Conservation (phyloP, 2,329 filamentous ascomycete species). For the Colletotrichum tabaci region DNA sequence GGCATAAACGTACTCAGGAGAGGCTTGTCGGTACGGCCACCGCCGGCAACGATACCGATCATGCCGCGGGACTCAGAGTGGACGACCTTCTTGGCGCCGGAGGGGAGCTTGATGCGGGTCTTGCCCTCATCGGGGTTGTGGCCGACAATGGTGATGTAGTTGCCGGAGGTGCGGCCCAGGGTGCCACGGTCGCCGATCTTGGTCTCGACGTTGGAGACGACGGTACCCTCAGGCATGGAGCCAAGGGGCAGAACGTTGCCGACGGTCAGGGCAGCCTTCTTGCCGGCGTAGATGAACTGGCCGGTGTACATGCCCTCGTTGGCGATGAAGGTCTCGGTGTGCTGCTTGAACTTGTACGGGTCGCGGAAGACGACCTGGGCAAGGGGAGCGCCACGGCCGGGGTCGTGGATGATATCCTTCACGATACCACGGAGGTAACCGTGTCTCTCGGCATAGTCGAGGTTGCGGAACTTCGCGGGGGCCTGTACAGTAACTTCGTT, state of each 20-base stretch:
- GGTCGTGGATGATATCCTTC: constrained; percentile 99
- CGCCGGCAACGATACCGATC: constrained; percentile 99
- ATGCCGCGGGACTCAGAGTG: constrained; percentile 94
- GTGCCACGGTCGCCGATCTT: constrained; percentile 97
- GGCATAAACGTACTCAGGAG: constrained; percentile 80
- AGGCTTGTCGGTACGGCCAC: constrained; percentile 99
- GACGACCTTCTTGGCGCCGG: constrained; percentile 99
- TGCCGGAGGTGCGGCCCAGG: constrained; percentile 96
- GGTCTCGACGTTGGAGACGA: constrained; percentile 99
- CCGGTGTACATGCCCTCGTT: constrained; percentile 99
- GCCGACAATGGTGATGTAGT: constrained; percentile 98
- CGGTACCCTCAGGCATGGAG: constrained; percentile 98
- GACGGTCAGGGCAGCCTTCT: constrained; percentile 96
- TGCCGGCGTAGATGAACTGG: constrained; percentile 99
- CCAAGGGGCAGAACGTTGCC: constrained; percentile 97
- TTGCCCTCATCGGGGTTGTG: constrained; percentile 99
- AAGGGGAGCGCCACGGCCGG: constrained; percentile 97
- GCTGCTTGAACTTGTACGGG: constrained; percentile 97
- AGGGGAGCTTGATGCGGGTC: constrained; percentile 99
- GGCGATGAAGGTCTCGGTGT: constrained; percentile 99
- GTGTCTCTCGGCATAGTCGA: constrained; percentile 97
- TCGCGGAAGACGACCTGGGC: constrained; percentile 97
- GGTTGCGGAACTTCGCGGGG: constrained; percentile 88
- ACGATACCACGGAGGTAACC: constrained; percentile 98
- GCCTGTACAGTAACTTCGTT: constrained; percentile 45